Percentiles rank a stretch among this genome's conserved stretches.
Conservation (phyloP, 2,329 filamentous ascomycete species). For the Hypoxylon sp. region DNA sequence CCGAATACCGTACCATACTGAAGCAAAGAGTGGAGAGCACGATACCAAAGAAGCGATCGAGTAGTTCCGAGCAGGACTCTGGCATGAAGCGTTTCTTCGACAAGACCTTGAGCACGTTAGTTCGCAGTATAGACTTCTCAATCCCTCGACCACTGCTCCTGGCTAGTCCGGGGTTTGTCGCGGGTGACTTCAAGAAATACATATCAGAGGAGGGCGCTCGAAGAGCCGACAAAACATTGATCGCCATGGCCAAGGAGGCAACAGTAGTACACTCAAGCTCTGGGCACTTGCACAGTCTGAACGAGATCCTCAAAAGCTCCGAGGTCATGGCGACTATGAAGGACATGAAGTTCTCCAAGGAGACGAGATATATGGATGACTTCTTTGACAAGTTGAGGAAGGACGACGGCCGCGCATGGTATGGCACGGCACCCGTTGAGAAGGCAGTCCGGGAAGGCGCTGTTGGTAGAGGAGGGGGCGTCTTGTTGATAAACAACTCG, state of each 20-base stretch:
- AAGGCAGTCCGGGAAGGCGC: slow-evolving; percentile 88
- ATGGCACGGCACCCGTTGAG: slow-evolving; percentile 86
- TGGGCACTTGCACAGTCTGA: slow-evolving; percentile 87
- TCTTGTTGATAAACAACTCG: slow-evolving; percentile 87
- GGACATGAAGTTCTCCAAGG: slow-evolving; percentile 89
- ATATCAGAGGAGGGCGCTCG: slow-evolving; percentile 72
- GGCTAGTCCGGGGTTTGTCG: slow-evolving; percentile 91
- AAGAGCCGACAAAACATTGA: slow-evolving; percentile 77
- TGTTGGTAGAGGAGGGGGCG: slow-evolving; percentile 87
- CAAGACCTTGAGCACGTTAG: slow-evolving; percentile 80
- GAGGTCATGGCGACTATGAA: slow-evolving; percentile 83
- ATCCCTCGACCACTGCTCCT: slow-evolving; percentile 81
- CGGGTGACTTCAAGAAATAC: slow-evolving; percentile 83
- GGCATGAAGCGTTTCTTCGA: slow-evolving; percentile 84
- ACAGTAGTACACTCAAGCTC: slow-evolving; percentile 87
- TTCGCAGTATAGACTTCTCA: slow-evolving; percentile 82
- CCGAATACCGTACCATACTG: slow-evolving; percentile 82
- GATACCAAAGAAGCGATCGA: slow-evolving; percentile 77
- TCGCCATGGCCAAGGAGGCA: slow-evolving; percentile 71
- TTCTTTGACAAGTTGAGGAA: slow-evolving; percentile 83
- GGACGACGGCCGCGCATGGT: slow-evolving; percentile 92
- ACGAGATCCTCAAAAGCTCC: slow-evolving; percentile 86
- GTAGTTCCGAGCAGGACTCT: slow-evolving; percentile 76
- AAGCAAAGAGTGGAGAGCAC: slow-evolving; percentile 78
- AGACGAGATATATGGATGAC: slow-evolving; percentile 87